phyloP scores from a whole-genome alignment of 2,329 filamentous ascomycete species.

The Leptodontidium sp. region DNA sequence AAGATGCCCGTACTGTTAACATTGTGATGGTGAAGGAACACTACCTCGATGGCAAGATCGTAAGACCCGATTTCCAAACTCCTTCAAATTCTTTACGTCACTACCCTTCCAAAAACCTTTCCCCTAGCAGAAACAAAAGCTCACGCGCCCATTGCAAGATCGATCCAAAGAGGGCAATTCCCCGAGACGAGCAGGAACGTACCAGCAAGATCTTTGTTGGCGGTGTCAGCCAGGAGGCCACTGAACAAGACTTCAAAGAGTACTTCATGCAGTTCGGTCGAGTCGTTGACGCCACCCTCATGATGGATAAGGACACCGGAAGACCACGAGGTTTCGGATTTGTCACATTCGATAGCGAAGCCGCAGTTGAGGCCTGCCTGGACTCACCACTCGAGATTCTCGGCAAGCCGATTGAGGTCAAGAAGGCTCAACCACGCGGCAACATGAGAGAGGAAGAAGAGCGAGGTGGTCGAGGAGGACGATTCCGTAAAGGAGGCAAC shows the following conservation, averaged over 20 bases:
- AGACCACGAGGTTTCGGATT: slow-evolving; percentile 96
- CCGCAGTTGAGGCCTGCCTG: slow-evolving; percentile 91
- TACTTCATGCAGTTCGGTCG: slow-evolving; percentile 98
- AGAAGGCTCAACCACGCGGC: slow-evolving; percentile 94
- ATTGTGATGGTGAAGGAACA: slow-evolving; percentile 99
- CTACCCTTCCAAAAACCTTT: slow-evolving; percentile 27
- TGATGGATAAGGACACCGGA: slow-evolving; percentile 99
- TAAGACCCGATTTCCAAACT: slow-evolving; percentile 59
- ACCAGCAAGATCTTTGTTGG: slow-evolving; percentile 99
- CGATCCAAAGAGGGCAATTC: slow-evolving; percentile 96
- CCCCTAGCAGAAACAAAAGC: slow-evolving; percentile 43
- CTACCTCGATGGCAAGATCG: slow-evolving; percentile 97
- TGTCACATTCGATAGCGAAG: slow-evolving; percentile 96
- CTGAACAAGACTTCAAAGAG: slow-evolving; percentile 92
- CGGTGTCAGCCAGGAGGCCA: slow-evolving; percentile 96
- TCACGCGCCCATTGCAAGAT: slow-evolving; percentile 61
- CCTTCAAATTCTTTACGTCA: slow-evolving; percentile 28
- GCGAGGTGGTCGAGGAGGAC: slow-evolving; percentile 59
- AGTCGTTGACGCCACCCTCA: slow-evolving; percentile 95
- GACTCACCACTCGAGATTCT: slow-evolving; percentile 88
- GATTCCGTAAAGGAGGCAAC: slow-evolving; percentile 61
- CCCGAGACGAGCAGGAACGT: slow-evolving; percentile 96
- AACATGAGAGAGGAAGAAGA: slow-evolving; percentile 94
- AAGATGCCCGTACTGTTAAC: slow-evolving; percentile 96
- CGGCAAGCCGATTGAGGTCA: slow-evolving; percentile 96